These are phyloP conservation scores for Clonostachys sp. DNA, from an alignment of 2,329 filamentous ascomycete genomes.

Conservation along the genomic window DNA sequence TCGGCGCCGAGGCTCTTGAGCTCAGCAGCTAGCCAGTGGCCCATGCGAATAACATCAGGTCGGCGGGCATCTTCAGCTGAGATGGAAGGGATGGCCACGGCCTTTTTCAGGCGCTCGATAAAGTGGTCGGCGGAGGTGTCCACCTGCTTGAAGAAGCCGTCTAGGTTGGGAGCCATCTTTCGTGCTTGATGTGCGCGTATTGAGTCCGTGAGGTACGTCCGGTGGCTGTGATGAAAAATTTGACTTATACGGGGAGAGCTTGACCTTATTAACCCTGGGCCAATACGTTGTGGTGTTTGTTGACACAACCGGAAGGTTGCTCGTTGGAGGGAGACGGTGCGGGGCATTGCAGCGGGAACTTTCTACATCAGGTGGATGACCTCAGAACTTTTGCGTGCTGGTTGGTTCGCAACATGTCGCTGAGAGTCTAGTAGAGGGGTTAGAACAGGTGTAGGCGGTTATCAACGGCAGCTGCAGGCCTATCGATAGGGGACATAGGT, in stretches of 20 bases:
- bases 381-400: background rate
- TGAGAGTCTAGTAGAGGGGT: no score
- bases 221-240: conserved; percentile 12
- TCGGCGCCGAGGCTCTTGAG: conserved; percentile 79
- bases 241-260: conserved; percentile 6
- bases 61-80: conserved; percentile 87
- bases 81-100: conserved; percentile 93
- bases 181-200: conserved; percentile 55
- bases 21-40: conserved; percentile 80
- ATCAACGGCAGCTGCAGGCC: conserved; percentile 13
- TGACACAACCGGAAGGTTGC: background rate
- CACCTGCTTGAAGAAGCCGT: conserved; percentile 90
- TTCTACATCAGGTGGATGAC: conserved; percentile 6
- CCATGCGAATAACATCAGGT: conserved; percentile 94
- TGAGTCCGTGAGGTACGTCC: conserved; percentile 47
- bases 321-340: conserved; percentile 21
- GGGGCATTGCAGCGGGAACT: conserved; percentile 33
- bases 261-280: background rate
- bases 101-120: conserved; percentile 84
- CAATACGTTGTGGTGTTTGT: background rate
- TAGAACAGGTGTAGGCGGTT: conserved; percentile 10
- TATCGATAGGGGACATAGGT: no score
- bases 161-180: conserved; percentile 87
- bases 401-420: background rate
- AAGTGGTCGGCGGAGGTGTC: conserved; percentile 75